phyloP scores from a whole-genome alignment of 2,329 filamentous ascomycete species.

The Fusarium sp. region DNA sequence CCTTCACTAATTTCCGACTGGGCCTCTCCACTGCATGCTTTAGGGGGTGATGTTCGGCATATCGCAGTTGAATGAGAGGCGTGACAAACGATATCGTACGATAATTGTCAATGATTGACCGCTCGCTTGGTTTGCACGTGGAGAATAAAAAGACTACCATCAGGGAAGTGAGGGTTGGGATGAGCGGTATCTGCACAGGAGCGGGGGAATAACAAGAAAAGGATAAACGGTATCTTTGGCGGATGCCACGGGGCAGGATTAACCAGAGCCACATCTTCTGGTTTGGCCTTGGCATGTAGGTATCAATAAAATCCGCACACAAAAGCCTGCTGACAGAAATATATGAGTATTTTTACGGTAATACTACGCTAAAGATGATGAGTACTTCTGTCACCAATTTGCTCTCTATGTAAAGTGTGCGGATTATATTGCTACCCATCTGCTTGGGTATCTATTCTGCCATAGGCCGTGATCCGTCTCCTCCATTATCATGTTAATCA shows the following conservation, averaged over 20 bases:
- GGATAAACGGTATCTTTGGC: constrained; percentile 5
- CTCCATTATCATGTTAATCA: not conserved
- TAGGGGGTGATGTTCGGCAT: constrained; percentile 1
- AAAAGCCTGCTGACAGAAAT: too few species aligned
- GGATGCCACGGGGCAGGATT: not conserved
- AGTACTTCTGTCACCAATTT: too few species aligned
- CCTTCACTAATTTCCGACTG: constrained; percentile 40
- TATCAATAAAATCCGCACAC: too few species aligned
- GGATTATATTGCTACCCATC: too few species aligned
- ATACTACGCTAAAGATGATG: too few species aligned
- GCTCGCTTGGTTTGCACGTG: constrained; percentile 21
- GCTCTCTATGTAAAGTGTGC: too few species aligned
- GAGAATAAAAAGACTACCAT: constrained; percentile 8
- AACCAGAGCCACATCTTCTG: not conserved
- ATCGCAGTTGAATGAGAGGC: not conserved
- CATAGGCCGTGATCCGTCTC: not conserved
- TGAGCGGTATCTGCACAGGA: constrained; percentile 13
- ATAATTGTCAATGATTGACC: constrained; percentile 20
- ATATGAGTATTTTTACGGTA: too few species aligned
- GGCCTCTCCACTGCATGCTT: constrained; percentile 15
- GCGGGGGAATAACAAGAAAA: constrained; percentile 1
- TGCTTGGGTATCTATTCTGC: not conserved
- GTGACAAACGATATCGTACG: constrained; percentile 22
- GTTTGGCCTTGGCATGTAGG: not conserved
- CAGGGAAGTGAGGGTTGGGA: constrained; percentile 23